Conservation (phyloP, 2,329 filamentous ascomycete genomes). For the Aschersonia sp. region DNA sequence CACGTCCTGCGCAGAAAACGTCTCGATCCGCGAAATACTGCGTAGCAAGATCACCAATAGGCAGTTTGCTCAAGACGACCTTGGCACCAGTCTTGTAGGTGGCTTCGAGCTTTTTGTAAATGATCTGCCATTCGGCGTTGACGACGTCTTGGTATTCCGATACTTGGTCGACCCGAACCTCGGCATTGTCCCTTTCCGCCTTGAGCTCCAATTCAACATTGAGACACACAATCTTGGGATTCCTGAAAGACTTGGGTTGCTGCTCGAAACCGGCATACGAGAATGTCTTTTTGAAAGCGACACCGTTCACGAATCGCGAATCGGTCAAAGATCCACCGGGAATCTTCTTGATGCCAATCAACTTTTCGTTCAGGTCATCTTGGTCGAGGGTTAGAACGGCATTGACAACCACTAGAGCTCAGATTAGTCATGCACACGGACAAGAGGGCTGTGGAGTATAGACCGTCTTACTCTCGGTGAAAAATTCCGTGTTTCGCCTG, state of each 20-base stretch:
- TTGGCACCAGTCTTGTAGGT: conserved; percentile 89
- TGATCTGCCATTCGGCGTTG: conserved; percentile 99
- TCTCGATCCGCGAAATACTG: conserved; percentile 97
- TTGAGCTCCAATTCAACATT: conserved; percentile 98
- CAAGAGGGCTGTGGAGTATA: not conserved
- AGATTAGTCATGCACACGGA: not conserved
- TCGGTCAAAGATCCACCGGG: conserved; percentile 92
- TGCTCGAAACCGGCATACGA: conserved; percentile 98
- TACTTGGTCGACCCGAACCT: conserved; percentile 94
- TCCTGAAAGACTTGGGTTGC: conserved; percentile 87
- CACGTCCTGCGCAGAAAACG: conserved; percentile 94
- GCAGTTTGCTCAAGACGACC: conserved; percentile 92
- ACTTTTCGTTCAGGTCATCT: conserved; percentile 91
- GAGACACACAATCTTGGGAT: conserved; percentile 92
- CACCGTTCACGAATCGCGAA: conserved; percentile 91
- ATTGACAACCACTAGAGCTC: conserved; percentile 75
- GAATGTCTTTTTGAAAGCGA: conserved; percentile 99
- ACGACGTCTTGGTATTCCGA: conserved; percentile 99
- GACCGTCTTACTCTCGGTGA: conserved; percentile 70
- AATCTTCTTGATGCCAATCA: conserved; percentile 98
- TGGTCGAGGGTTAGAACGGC: conserved; percentile 92
- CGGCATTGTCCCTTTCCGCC: conserved; percentile 98
- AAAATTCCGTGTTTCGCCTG: conserved; percentile 91
- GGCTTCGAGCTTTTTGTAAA: conserved; percentile 97
- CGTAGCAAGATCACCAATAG: conserved; percentile 92